Conservation (phyloP, 768 basidiomycete genomes). For the Solioccasus polychromus region DNA sequence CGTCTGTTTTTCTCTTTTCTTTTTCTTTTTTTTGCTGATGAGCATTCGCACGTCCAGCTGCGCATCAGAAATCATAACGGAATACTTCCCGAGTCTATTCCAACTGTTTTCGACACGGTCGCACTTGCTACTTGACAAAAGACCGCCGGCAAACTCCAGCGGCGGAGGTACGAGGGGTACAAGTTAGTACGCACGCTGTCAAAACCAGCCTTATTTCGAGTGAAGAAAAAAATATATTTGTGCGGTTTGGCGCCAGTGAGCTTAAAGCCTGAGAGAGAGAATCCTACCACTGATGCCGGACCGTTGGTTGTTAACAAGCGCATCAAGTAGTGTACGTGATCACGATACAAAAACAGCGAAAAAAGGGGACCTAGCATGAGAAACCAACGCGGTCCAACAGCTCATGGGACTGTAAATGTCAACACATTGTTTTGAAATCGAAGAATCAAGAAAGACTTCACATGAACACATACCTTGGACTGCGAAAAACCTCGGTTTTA, state of each 20-base stretch:
- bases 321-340: slow-evolving; percentile 28
- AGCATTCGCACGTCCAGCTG: slow-evolving; percentile 13
- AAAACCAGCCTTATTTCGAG: slow-evolving; percentile 10
- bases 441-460: slow-evolving; percentile 11
- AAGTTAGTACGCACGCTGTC: slow-evolving; percentile 24
- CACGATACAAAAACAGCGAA: slow-evolving; percentile 11
- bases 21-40: too few species aligned
- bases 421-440: slow-evolving; percentile 8
- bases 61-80: slow-evolving; percentile 4
- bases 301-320: slow-evolving; percentile 7
- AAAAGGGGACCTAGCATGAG: slow-evolving; percentile 22
- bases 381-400: slow-evolving; percentile 9
- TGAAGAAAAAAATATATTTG: slow-evolving; percentile 9
- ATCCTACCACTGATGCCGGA: slow-evolving; percentile 6
- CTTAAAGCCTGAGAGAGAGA: slow-evolving; percentile 27
- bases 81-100: slow-evolving; percentile 8
- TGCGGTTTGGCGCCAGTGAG: slow-evolving; percentile 12
- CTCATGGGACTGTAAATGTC: slow-evolving; percentile 10
- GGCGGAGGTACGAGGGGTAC: slow-evolving; percentile 12
- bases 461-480: slow-evolving; percentile 16
- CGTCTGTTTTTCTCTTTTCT: too few species aligned
- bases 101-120: slow-evolving; percentile 12
- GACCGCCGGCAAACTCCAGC: slow-evolving; percentile 13
- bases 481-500: slow-evolving; percentile 23
- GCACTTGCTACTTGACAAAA: slow-evolving; percentile 6